Evolutionary conservation across 2,329 filamentous ascomycete species (phyloP).

Genomic region (Colletotrichum abscissum): DNA sequence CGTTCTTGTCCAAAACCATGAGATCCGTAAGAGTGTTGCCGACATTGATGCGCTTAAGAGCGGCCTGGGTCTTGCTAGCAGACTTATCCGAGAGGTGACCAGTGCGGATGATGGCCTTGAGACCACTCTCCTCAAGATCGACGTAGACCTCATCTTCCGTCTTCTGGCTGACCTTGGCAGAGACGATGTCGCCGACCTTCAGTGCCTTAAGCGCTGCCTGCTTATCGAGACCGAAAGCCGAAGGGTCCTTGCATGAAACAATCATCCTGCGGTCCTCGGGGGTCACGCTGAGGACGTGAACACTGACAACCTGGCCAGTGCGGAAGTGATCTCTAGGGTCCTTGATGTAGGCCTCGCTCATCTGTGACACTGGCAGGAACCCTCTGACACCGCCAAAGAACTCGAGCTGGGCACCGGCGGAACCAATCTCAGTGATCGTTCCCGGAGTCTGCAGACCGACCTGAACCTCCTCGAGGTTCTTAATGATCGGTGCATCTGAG

Average conservation of each 20-base stretch:
- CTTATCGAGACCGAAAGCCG: slow-evolving; percentile 78
- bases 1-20: slow-evolving; percentile 88
- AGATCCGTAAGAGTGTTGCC: slow-evolving; percentile 86
- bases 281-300: slow-evolving; percentile 87
- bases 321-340: slow-evolving; percentile 92
- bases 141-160: slow-evolving; percentile 80
- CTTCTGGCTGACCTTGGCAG: slow-evolving; percentile 85
- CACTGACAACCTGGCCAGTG: slow-evolving; percentile 88
- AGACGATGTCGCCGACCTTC: slow-evolving; percentile 78
- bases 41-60: slow-evolving; percentile 83
- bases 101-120: slow-evolving; percentile 82
- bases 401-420: slow-evolving; percentile 86
- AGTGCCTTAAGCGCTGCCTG: slow-evolving; percentile 82
- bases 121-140: slow-evolving; percentile 77
- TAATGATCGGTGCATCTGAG: slow-evolving; percentile 83
- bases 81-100: slow-evolving; percentile 90
- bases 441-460: slow-evolving; percentile 85
- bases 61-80: slow-evolving; percentile 78
- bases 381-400: slow-evolving; percentile 89
- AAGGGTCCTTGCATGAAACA: slow-evolving; percentile 93
- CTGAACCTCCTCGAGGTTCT: slow-evolving; percentile 78
- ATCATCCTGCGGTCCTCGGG: slow-evolving; percentile 77
- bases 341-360: slow-evolving; percentile 96
- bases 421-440: slow-evolving; percentile 84
- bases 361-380: slow-evolving; percentile 93